Conservation (phyloP, 768 basidiomycete genomes). For the Psilocybe tampanensis region DNA sequence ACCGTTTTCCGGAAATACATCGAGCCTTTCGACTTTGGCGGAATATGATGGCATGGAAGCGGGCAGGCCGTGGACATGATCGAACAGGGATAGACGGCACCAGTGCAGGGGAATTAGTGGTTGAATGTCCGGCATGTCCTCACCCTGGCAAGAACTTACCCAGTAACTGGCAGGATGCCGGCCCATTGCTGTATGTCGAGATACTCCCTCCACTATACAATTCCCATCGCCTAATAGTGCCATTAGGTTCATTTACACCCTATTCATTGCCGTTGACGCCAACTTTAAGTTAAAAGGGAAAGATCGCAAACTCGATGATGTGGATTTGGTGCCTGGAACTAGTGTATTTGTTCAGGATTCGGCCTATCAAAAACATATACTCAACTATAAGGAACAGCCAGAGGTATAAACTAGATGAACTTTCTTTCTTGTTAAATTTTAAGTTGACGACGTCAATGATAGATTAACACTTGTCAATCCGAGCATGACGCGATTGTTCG, state of each 20-base stretch:
- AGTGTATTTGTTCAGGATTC: constrained; percentile 11
- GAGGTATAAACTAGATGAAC: constrained; percentile 9
- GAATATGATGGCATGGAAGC: constrained; percentile 15
- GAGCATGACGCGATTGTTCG: constrained; percentile 15
- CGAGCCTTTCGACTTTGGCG: constrained; percentile 13
- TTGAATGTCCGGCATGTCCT: constrained; percentile 20
- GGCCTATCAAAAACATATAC: constrained; percentile 8
- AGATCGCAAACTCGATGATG: constrained; percentile 13
- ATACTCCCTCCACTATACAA: neutral
- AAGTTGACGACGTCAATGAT: neutral
- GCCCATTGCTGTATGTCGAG: constrained; percentile 2
- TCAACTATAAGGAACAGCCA: constrained; percentile 12
- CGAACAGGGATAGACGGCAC: constrained; percentile 7
- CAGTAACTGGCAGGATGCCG: constrained; percentile 9
- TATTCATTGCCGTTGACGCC: constrained; percentile 18
- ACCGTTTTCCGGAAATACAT: constrained; percentile 11
- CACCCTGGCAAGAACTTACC: constrained; percentile 19
- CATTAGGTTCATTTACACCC: constrained; percentile 17
- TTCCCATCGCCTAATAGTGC: neutral
- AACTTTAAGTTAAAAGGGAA: constrained; percentile 28
- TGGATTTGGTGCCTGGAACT: constrained; percentile 16
- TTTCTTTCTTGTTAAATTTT: neutral
- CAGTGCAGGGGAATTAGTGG: neutral
- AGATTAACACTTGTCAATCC: constrained; percentile 14
- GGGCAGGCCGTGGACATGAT: constrained; percentile 13